Percentiles rank a stretch among this genome's conserved stretches.
These are phyloP conservation scores for Hamigera avellanea DNA, from an alignment of 495 filamentous ascomycete species.

Conservation along the genomic window DNA sequence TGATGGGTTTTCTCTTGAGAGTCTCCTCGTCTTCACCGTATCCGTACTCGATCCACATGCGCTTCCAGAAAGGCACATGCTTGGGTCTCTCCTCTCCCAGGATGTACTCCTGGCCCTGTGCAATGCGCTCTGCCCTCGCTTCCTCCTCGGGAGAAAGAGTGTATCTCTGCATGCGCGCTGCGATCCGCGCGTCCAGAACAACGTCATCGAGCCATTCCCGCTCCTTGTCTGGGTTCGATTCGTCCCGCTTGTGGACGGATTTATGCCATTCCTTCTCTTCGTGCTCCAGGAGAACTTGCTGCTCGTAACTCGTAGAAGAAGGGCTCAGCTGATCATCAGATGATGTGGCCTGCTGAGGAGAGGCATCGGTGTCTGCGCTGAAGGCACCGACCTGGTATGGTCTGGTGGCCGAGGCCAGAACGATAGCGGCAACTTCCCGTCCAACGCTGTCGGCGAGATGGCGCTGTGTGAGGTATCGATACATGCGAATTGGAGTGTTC, in stretches of 20 bases:
- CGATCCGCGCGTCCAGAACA: constrained; percentile 67
- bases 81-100: constrained; percentile 40
- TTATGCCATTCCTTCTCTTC: constrained; percentile 91
- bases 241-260: constrained; percentile 52
- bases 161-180: constrained; percentile 70
- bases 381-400: constrained; percentile 25
- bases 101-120: constrained; percentile 53
- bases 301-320: constrained; percentile 40
- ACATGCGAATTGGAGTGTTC: constrained; percentile 76
- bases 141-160: constrained; percentile 52
- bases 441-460: constrained; percentile 77
- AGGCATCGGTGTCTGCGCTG: constrained; percentile 13
- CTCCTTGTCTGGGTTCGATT: constrained; percentile 36
- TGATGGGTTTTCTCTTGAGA: constrained; percentile 26
- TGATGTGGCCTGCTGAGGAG: not conserved
- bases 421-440: constrained; percentile 75
- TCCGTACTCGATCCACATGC: constrained; percentile 33
- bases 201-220: constrained; percentile 68
- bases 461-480: constrained; percentile 82
- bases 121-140: constrained; percentile 48
- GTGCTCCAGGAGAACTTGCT: constrained; percentile 52
- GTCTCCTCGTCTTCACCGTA: constrained; percentile 35
- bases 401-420: constrained; percentile 52
- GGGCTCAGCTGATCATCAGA: constrained; percentile 1
- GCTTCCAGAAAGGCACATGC: constrained; percentile 28